Base-by-base conservation (phyloP, 2,329 filamentous ascomycete species). In the Colletotrichum chrysophilum region DNA sequence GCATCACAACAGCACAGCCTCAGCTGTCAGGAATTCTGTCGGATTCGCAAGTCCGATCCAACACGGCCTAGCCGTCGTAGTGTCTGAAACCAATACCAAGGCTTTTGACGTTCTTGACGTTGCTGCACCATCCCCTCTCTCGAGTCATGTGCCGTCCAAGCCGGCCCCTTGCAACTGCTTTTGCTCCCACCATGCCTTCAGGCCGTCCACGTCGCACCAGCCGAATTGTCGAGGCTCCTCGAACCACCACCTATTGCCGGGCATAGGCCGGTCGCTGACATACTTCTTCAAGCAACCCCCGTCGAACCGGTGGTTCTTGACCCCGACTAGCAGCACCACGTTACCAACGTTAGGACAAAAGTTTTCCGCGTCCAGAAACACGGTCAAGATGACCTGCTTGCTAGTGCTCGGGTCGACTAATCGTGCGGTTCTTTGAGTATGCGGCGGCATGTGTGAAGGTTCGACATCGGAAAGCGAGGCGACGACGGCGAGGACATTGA, bases 241-340 rank as follows among this genome's bases (percentile, higher is more conserved):
- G 66, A 87, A 87, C 90, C 90, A 91, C 90, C 89, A 91, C 14
- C 76, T 79, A 5, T 75, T 84, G 2, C 85, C 87, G 4, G 70
- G 64, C 21, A 36, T 58, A 5, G 80, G 80, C 36, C 77, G 78
- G 74, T 87, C 86, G 74, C 86, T 87, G 16, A 82, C 84, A 64
- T 87, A 87, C 78, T 87, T 87, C 78, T 87, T 87, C 66, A 87
- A 74, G 36, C 85, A 86, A 0, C 86, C 86, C 1, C 85, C 86
- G 18, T 91, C 90, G 72, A 89, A 91, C 2, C 85, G 81, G 66
- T 92, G 90, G 36, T 91, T 92, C 82, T 91, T 92, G 3, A 91
- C 89, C 0, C 89, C 89, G 0, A 88, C 84, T 1, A 92, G 81
- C 5, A 92, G 77, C 2, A 91, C 87, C 0, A 87, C 87, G 66